Percentiles rank a stretch among this genome's conserved stretches.
Conservation (phyloP, 345 rosid genomes). For the Eucalyptus decipiens region DNA sequence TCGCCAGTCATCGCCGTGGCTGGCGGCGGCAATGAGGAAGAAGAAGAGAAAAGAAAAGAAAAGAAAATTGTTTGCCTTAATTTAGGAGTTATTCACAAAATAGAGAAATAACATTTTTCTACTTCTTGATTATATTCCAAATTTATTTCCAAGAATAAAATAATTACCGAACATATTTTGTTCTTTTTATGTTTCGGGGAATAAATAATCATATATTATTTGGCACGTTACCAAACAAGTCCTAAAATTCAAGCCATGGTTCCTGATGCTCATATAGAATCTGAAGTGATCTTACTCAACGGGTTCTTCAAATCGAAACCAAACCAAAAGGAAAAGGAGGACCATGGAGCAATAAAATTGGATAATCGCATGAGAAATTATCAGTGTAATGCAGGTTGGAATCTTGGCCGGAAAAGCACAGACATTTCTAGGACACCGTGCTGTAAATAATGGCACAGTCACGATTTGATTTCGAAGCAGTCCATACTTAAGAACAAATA, state of each 20-base stretch:
- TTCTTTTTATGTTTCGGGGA: no score
- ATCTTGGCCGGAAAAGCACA: neutral
- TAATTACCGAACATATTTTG: fast-evolving
- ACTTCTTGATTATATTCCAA: fast-evolving
- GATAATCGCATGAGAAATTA: neutral
- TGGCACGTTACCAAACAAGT: no score
- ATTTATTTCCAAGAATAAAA: fast-evolving
- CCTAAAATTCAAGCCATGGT: neutral
- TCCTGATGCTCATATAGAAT: neutral
- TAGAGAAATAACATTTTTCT: no score
- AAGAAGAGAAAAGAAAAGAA: no score
- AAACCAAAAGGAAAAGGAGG: neutral
- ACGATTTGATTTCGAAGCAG: neutral
- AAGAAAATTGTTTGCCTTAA: no score
- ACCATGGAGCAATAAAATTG: neutral
- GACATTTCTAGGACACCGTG: neutral
- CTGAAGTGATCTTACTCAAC: neutral
- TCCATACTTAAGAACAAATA: neutral
- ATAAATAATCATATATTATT: no score
- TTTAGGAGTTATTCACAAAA: fast-evolving
- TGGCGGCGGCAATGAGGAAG: fast-evolving
- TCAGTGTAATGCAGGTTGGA: neutral
- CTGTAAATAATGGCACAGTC: neutral
- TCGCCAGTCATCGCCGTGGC: fast-evolving
- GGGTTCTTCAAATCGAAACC: neutral